These are phyloP conservation scores for Piper longum DNA, from an alignment of 164 flowering plant genomes.

Conservation along the genomic window DNA sequence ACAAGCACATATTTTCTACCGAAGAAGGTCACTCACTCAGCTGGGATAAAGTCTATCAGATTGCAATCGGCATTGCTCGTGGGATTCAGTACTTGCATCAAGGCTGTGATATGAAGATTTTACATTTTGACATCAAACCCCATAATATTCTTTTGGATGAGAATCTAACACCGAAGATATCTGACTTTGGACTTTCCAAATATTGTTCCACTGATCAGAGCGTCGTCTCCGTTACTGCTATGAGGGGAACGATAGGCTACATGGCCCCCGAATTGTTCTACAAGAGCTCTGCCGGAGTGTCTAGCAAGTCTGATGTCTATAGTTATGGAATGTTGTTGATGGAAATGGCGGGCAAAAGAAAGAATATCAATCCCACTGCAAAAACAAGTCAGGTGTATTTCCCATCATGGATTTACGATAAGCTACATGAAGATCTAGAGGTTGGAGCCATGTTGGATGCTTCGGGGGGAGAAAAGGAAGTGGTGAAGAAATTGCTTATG, in stretches of 20 bases:
- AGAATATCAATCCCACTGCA: background rate
- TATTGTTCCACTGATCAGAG: background rate
- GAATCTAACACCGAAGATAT: conserved; percentile 5
- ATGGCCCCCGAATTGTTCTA: conserved; percentile 4
- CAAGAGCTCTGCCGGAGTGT: background rate
- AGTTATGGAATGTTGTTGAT: conserved; percentile 5
- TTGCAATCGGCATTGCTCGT: conserved; percentile 3
- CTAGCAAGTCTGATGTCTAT: conserved; percentile 6
- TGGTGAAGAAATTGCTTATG: conserved; percentile 2
- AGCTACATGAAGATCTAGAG: background rate
- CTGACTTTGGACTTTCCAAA: conserved; percentile 7
- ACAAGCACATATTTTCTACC: conserved; percentile 3
- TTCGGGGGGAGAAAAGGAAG: conserved; percentile 2
- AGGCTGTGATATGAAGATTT: background rate
- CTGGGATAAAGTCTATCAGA: conserved; percentile 1
- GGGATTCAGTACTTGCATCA: conserved; percentile 1
- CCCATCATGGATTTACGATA: conserved; percentile 1
- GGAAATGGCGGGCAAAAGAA: conserved; percentile 1
- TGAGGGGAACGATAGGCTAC: conserved; percentile 6
- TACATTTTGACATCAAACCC: conserved; percentile 8
- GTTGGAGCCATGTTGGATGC: background rate
- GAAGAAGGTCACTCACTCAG: background rate
- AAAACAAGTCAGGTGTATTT: background rate
- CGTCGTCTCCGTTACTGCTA: background rate
- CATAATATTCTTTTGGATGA: background rate